Evolutionary conservation across 768 basidiomycete genomes (phyloP), one percentile per base, ranked within the genome.

Genomic region (Lactarius hatsudake): DNA sequence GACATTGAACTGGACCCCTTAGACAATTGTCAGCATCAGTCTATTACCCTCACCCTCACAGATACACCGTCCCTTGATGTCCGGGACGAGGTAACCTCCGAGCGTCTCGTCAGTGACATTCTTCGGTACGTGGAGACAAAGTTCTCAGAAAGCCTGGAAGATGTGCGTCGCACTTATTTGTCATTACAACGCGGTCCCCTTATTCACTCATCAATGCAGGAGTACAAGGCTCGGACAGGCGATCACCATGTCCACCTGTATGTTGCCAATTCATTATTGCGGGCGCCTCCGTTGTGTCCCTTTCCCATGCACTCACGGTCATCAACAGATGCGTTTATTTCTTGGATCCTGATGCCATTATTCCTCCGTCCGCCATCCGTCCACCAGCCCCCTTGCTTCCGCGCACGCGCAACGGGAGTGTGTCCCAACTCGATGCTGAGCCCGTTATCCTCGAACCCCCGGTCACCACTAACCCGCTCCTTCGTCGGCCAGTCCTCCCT

Each of bases 21-120:
- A 74, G 81, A 78, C 68, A 76, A 74, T 71, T 79, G 79, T 64
- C 76, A 79, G 36, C 78, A 79, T 5, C 82, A 79, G 59, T 77
- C 83, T 43, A 79, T 91, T 65, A 82, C 81, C 55, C 87, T 93
- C 75, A 84, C 86, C 63, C 85, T 92, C 71, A 83, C 93, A 75
- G 92, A 94, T 79, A 91, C 93, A 2, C 92, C 92, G 64, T 88
- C 91, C 10, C 77, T 94, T 61, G 89, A 93, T 81, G 87, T 87
- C 73, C 77, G 78, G 69, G 90, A 91, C 75, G 87, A 90, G 43
- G 75, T 79, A 58, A 79, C 83, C 64, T 79, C 87, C 59, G 90
- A 93, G 72, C 80, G 89, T 62, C 74, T 84, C 20, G 79, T 93
- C 38, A 75, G 80, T 71, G 91, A 92, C 69, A 89, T 87, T 63